phyloP scores from a whole-genome alignment of 2,329 filamentous ascomycete genomes.

The Botrytis medusae region DNA sequence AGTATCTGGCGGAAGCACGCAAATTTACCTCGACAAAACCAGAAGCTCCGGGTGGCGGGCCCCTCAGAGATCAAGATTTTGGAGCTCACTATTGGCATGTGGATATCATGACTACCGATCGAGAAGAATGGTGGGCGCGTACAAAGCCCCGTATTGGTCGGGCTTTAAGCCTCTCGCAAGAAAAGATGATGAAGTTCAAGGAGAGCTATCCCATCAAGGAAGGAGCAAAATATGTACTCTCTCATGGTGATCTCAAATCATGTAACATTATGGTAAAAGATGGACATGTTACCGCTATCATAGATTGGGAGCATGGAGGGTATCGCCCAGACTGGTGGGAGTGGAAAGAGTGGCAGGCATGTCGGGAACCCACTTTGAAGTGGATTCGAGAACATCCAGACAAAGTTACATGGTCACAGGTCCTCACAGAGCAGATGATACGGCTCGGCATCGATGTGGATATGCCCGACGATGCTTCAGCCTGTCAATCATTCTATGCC shows the following conservation, averaged over 20 bases:
- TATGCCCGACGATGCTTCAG: background rate
- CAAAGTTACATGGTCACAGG: accelerated
- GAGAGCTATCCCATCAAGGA: background rate
- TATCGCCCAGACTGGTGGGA: conserved; percentile 13
- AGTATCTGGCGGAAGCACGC: conserved; percentile 1
- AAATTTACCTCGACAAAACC: conserved; percentile 13
- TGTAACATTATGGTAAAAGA: conserved; percentile 6
- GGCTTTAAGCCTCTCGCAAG: accelerated
- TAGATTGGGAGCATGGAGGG: conserved; percentile 11
- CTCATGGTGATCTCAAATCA: background rate
- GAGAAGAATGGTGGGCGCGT: conserved; percentile 9
- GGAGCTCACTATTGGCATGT: accelerated
- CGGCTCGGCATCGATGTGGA: background rate
- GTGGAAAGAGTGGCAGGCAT: accelerated
- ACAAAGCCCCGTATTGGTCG: background rate
- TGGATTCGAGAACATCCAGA: background rate
- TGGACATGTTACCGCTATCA: conserved; percentile 8
- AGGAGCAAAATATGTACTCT: conserved; percentile 1
- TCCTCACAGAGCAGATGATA: background rate
- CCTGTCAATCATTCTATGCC: accelerated
- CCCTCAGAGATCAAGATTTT: background rate
- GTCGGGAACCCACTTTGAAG: background rate
- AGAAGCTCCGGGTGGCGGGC: background rate
- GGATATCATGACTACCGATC: background rate
- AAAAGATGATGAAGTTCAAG: background rate